These are phyloP conservation scores for Ichthyophthirius multifiliis DNA, from an alignment of 169 alveolate genomes.

Conservation along the genomic window DNA sequence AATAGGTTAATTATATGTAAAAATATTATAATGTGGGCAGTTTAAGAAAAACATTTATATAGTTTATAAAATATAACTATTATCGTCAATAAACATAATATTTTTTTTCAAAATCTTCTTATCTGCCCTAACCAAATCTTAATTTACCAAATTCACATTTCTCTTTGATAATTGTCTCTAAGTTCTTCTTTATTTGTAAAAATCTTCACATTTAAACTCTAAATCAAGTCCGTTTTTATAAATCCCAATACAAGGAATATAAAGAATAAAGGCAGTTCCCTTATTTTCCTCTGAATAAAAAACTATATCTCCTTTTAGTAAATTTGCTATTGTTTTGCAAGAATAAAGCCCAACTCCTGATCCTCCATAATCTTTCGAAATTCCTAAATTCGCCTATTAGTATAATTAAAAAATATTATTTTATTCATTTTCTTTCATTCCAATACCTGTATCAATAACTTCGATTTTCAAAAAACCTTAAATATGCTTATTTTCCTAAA, in stretches of 20 bases:
- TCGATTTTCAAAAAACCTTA: not conserved
- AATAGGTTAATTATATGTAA: not conserved
- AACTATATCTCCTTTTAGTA: not conserved
- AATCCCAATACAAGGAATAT: not conserved
- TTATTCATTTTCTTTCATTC: not conserved
- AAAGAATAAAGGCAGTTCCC: not conserved
- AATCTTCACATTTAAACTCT: not conserved
- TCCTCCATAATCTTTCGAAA: not conserved
- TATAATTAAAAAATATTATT: not conserved
- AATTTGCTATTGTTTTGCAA: not conserved
- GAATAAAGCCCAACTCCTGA: not conserved
- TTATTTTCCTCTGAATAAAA: not conserved
- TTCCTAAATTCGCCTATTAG: not conserved
- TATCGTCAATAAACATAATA: too few relatives aligned
- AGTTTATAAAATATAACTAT: too few relatives aligned
- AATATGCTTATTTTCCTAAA: not conserved
- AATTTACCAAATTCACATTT: too few relatives aligned
- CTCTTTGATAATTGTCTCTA: not conserved
- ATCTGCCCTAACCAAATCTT: too few relatives aligned
- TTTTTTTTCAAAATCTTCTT: too few relatives aligned
- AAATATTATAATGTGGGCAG: too few relatives aligned
- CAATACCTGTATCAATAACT: not conserved
- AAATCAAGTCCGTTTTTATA: not conserved
- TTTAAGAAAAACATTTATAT: too few relatives aligned
- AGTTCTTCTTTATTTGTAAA: not conserved